phyloP scores from a whole-genome alignment of 306 rosid species.

The Rosa rugosa region DNA sequence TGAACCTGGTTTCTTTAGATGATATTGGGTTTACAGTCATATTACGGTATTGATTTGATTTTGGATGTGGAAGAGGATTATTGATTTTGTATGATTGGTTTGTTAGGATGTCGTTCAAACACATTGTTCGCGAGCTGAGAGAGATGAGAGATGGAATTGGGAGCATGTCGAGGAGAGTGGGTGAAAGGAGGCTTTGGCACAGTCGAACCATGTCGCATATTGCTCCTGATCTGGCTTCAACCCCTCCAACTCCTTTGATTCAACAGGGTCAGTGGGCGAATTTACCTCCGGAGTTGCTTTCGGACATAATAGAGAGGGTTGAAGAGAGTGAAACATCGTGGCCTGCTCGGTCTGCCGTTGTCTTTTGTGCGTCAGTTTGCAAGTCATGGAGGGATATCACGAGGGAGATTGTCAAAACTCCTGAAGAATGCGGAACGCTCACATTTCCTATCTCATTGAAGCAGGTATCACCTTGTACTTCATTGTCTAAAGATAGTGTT shows the following conservation, averaged over 20 bases:
- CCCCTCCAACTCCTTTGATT: conserved; percentile 28
- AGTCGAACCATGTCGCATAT: conserved; percentile 62
- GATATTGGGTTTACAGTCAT: neutral
- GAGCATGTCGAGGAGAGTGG: conserved; percentile 59
- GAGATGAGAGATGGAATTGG: conserved; percentile 76
- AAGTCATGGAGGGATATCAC: conserved; percentile 74
- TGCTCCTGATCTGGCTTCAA: conserved; percentile 56
- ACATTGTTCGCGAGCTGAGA: conserved; percentile 60
- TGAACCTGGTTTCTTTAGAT: neutral
- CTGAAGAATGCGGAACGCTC: conserved; percentile 78
- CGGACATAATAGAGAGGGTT: conserved; percentile 73
- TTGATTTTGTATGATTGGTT: conserved; percentile 31
- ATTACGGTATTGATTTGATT: neutral
- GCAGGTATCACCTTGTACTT: conserved; percentile 52
- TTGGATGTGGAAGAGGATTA: conserved; percentile 31
- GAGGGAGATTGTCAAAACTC: conserved; percentile 71
- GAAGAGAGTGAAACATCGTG: conserved; percentile 78
- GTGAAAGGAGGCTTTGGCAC: conserved; percentile 53
- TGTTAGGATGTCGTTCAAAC: conserved; percentile 62
- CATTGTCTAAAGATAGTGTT: conserved; percentile 5
- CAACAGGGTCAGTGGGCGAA: conserved; percentile 69
- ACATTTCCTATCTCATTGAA: conserved; percentile 91
- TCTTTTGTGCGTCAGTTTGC: conserved; percentile 80
- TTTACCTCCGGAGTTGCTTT: conserved; percentile 72
- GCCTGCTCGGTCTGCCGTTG: conserved; percentile 69